phyloP scores from a whole-genome alignment of 164 flowering plant genomes.

The Macadamia integrifolia region DNA sequence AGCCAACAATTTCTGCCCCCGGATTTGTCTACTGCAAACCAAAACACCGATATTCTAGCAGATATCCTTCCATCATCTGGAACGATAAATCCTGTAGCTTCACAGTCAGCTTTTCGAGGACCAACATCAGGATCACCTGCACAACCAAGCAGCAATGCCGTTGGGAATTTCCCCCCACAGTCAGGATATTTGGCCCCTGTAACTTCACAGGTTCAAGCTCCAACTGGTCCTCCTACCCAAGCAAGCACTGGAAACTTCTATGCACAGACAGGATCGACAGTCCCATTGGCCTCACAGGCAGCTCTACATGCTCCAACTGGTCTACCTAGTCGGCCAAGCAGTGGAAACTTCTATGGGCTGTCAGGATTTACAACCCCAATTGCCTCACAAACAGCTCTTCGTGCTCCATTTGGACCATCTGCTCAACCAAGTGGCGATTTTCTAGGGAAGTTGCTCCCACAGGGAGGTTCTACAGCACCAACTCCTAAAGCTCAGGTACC shows the following conservation, averaged over 20 bases:
- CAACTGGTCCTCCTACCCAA: conserved; percentile 33
- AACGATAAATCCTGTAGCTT: conserved; percentile 26
- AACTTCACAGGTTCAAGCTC: conserved; percentile 4
- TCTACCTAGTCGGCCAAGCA: conserved; percentile 19
- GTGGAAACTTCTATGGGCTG: conserved; percentile 23
- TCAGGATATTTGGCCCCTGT: conserved; percentile 15
- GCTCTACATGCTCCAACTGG: conserved; percentile 23
- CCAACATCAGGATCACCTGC: conserved; percentile 20
- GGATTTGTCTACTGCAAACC: conserved; percentile 27
- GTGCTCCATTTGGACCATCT: conserved; percentile 4
- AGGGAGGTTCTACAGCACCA: conserved; percentile 26
- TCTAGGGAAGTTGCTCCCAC: conserved; percentile 27
- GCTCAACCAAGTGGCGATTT: conserved; percentile 23
- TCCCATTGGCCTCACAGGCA: neutral
- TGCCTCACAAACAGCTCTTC: conserved; percentile 15
- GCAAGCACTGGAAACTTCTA: conserved; percentile 12
- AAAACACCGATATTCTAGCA: conserved; percentile 66
- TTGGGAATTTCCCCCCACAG: conserved; percentile 11
- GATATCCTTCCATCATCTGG: conserved; percentile 69
- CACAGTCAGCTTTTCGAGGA: conserved; percentile 31
- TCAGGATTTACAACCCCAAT: conserved; percentile 6
- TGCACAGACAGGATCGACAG: no score
- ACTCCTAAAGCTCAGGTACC: conserved; percentile 49
- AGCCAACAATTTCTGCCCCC: conserved; percentile 36
- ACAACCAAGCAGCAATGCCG: no score